phyloP scores from a whole-genome alignment of 345 rosid genomes.

The Psidium guajava region DNA sequence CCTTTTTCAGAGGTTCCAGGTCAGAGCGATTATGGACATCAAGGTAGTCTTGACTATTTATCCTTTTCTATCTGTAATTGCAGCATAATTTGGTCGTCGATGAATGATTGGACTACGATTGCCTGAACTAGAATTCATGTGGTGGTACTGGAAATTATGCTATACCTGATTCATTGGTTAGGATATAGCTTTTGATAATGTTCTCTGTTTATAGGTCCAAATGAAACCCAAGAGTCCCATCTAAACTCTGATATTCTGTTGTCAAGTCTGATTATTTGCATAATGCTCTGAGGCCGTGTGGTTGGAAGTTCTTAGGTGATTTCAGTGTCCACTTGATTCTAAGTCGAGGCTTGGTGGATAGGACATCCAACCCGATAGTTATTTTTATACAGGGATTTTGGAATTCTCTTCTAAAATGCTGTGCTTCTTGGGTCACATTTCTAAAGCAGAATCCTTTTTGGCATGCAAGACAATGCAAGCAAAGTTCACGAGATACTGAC shows the following conservation, averaged over 20 bases:
- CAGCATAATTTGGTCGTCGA: background rate
- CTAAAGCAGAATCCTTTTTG: background rate
- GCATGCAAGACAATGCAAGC: background rate
- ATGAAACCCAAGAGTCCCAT: background rate
- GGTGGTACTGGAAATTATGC: background rate
- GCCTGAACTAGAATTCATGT: background rate
- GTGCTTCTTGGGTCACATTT: background rate
- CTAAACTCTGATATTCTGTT: background rate
- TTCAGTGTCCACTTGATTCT: background rate
- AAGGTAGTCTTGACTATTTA: background rate
- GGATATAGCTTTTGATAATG: background rate
- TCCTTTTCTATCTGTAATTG: background rate
- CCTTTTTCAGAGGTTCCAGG: background rate
- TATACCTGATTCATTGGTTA: background rate
- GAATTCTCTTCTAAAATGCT: background rate
- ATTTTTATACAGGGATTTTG: background rate
- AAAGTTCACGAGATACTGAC: background rate
- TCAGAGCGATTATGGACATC: constrained; percentile 19
- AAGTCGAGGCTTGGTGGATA: background rate
- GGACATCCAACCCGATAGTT: background rate
- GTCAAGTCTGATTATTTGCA: background rate
- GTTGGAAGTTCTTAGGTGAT: background rate
- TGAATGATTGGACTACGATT: background rate
- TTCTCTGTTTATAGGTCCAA: background rate
- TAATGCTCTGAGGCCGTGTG: background rate